Evolutionary conservation across 805 yeast genomes (phyloP).

Genomic region (Candida ulmi): DNA sequence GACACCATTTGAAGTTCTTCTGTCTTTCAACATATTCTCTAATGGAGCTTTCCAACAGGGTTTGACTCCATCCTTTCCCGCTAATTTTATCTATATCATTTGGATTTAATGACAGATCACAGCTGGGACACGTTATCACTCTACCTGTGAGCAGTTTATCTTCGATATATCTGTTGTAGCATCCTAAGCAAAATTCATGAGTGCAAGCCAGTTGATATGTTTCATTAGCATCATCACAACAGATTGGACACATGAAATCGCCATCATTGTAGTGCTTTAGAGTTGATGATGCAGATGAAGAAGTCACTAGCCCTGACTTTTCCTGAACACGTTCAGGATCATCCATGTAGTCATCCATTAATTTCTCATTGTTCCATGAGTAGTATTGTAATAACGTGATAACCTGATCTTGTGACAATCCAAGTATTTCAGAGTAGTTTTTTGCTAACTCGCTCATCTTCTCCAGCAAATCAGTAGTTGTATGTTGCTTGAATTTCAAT

Average conservation of each 20-base stretch:
- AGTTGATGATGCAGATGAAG: neutral
- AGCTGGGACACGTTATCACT: constrained; percentile 62
- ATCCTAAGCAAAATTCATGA: constrained; percentile 64
- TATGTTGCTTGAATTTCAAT: constrained; percentile 13
- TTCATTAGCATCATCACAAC: constrained; percentile 52
- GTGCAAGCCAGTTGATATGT: constrained; percentile 57
- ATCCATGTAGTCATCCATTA: constrained; percentile 51
- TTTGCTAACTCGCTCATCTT: constrained; percentile 22
- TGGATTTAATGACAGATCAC: constrained; percentile 34
- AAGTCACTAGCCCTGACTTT: constrained; percentile 26
- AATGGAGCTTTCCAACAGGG: constrained; percentile 31
- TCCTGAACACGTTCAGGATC: constrained; percentile 30
- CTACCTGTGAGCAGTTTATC: constrained; percentile 37
- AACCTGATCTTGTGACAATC: constrained; percentile 33
- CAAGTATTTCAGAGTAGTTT: constrained; percentile 31
- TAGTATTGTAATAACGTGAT: constrained; percentile 40
- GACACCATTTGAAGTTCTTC: constrained; percentile 66
- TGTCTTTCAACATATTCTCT: constrained; percentile 49
- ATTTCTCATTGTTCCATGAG: constrained; percentile 54
- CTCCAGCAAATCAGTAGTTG: constrained; percentile 24
- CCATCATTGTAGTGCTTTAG: constrained; percentile 8
- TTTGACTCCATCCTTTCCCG: constrained; percentile 28
- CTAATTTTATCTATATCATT: constrained; percentile 36
- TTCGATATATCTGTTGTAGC: constrained; percentile 59
- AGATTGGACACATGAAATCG: constrained; percentile 54